Conservation (phyloP, 129 eudicot genomes). For the Lonicera japonica region DNA sequence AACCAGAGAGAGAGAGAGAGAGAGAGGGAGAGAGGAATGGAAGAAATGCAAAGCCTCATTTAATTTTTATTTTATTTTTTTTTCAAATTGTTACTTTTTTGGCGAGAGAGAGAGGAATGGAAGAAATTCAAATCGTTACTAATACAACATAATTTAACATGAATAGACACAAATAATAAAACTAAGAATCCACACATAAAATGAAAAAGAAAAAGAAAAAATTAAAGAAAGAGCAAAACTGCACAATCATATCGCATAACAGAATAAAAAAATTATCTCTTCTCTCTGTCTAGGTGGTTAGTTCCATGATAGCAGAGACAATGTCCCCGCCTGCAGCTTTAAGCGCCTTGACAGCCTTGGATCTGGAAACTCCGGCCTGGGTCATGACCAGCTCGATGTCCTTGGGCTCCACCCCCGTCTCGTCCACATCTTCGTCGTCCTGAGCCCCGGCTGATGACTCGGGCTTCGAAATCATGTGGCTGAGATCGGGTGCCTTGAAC, state of each 20-base stretch:
- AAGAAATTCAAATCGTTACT: not conserved
- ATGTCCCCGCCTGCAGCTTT: conserved; percentile 37
- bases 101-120: too few species aligned
- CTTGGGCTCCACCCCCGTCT: conserved; percentile 29
- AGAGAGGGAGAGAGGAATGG: too few species aligned
- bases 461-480: conserved; percentile 20
- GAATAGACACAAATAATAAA: too few species aligned
- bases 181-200: not conserved
- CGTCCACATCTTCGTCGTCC: conserved; percentile 35
- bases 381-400: conserved; percentile 34
- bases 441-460: conserved; percentile 22
- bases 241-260: not conserved
- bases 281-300: conserved; percentile 12
- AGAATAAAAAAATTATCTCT: not conserved
- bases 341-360: conserved; percentile 36
- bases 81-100: too few species aligned
- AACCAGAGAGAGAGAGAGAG: too few species aligned
- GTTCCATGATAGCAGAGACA: conserved; percentile 40
- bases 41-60: too few species aligned
- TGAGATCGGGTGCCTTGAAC: conserved; percentile 29
- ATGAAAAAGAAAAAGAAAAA: not conserved
- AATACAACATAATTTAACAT: not conserved
- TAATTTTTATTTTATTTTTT: too few species aligned
- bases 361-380: conserved; percentile 30
- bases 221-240: not conserved